A percentile compares a stretch with the other conserved stretches of the same genome.
phyloP scores from a whole-genome alignment of 371 early-diverging fungal species.

The Choanephora cucurbitarum region DNA sequence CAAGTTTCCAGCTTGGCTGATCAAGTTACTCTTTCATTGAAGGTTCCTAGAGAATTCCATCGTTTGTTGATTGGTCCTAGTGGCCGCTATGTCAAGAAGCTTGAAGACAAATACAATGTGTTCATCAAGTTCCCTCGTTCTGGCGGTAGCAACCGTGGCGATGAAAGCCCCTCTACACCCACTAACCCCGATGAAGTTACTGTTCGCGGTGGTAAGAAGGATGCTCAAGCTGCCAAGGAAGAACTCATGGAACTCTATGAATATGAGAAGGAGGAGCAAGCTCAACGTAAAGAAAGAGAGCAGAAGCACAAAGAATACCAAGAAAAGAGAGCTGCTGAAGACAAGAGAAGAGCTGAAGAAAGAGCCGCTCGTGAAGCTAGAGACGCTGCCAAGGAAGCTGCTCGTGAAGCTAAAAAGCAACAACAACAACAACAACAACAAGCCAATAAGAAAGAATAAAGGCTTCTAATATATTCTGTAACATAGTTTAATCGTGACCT shows the following conservation, averaged over 20 bases:
- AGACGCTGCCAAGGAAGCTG: constrained; percentile 26
- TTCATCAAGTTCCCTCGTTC: constrained; percentile 73
- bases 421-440: no score
- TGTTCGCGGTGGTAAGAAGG: constrained; percentile 76
- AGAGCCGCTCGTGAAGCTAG: constrained; percentile 43
- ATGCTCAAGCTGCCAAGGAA: constrained; percentile 70
- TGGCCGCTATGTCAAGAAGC: constrained; percentile 77
- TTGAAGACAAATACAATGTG: constrained; percentile 83
- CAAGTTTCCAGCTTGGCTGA: constrained; percentile 77
- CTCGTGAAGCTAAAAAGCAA: constrained; percentile 18
- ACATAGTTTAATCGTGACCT: no score
- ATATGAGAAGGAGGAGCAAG: constrained; percentile 70
- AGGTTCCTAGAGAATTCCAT: constrained; percentile 69
- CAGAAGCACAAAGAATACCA: constrained; percentile 39
- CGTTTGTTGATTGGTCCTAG: constrained; percentile 74
- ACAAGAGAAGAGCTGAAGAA: constrained; percentile 66
- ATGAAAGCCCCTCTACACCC: constrained; percentile 36
- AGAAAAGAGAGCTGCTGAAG: constrained; percentile 38
- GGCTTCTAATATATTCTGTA: no score
- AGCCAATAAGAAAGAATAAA: no score
- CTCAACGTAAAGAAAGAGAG: constrained; percentile 47
- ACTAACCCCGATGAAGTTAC: constrained; percentile 63
- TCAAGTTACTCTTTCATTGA: constrained; percentile 62
- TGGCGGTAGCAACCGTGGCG: constrained; percentile 48
- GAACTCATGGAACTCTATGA: constrained; percentile 79